These are phyloP conservation scores for Cryptomeria japonica DNA, from an alignment of 75 land plant species.

Conservation along the genomic window DNA sequence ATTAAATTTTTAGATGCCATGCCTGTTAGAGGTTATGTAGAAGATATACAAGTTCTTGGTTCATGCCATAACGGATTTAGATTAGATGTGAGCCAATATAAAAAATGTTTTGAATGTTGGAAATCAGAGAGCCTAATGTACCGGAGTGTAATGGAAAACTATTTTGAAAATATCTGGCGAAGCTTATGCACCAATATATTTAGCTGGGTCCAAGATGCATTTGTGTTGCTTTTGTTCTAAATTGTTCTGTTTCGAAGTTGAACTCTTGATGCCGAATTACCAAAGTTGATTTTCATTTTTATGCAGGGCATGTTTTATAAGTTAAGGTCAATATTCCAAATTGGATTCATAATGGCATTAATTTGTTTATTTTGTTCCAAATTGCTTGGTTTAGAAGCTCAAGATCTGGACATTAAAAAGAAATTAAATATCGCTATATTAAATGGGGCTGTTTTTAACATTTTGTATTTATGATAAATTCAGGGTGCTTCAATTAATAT, in stretches of 20 bases:
- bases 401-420: no score
- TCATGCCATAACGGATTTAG: neutral
- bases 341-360: neutral
- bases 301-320: neutral
- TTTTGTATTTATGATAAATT: no score
- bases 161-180: neutral
- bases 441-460: no score
- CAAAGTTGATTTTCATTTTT: neutral
- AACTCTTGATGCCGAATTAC: neutral
- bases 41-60: neutral
- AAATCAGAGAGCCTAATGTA: neutral
- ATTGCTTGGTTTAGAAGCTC: no score
- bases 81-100: neutral
- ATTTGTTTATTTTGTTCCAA: neutral
- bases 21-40: neutral
- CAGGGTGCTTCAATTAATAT: no score
- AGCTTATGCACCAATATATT: neutral
- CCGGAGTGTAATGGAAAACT: neutral
- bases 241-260: neutral
- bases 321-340: no score
- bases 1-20: neutral
- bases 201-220: neutral
- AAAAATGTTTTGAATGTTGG: neutral
- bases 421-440: no score
- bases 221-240: neutral